These are phyloP conservation scores for Colletotrichum somersetense DNA, from an alignment of 2,329 filamentous ascomycete genomes.

Conservation along the genomic window DNA sequence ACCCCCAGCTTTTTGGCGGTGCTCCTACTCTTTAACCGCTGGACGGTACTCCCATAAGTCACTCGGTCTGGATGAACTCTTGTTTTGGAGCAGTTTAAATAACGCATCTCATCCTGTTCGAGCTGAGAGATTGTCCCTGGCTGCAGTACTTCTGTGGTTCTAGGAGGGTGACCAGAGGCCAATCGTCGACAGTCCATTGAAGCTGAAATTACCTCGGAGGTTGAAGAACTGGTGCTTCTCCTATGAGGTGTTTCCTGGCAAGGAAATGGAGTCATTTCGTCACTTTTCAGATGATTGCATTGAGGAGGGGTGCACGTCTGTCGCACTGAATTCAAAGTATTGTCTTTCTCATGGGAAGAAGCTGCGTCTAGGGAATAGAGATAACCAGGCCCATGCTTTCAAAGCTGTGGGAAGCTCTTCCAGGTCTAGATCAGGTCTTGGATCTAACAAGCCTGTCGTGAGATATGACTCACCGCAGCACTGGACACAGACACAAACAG, in stretches of 20 bases:
- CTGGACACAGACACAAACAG: not conserved
- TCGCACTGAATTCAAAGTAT: not conserved
- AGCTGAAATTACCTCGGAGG: not conserved
- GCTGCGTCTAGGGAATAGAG: not conserved
- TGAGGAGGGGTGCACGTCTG: constrained; percentile 12
- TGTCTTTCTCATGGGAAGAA: constrained; percentile 11
- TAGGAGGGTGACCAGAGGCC: not conserved
- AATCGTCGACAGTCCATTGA: not conserved
- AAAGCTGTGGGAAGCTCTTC: not conserved
- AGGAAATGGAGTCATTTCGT: constrained; percentile 18
- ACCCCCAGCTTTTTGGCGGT: not conserved
- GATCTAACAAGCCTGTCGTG: not conserved
- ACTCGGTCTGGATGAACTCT: not conserved
- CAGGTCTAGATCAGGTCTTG: not conserved
- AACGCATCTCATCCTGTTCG: not conserved
- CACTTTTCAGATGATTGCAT: constrained; percentile 3
- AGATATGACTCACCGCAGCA: constrained; percentile 9
- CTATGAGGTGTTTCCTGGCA: not conserved
- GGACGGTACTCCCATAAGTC: too few species aligned
- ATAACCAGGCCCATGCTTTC: not conserved
- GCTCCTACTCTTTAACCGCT: too few species aligned
- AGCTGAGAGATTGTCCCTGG: too few species aligned
- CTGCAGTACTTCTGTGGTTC: too few species aligned
- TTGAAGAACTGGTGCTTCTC: not conserved
- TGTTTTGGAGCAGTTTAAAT: not conserved